Evolutionary conservation across 1,284 basidiomycete species (phyloP).

Genomic region (Pseudozyma tsukubaensis): DNA sequence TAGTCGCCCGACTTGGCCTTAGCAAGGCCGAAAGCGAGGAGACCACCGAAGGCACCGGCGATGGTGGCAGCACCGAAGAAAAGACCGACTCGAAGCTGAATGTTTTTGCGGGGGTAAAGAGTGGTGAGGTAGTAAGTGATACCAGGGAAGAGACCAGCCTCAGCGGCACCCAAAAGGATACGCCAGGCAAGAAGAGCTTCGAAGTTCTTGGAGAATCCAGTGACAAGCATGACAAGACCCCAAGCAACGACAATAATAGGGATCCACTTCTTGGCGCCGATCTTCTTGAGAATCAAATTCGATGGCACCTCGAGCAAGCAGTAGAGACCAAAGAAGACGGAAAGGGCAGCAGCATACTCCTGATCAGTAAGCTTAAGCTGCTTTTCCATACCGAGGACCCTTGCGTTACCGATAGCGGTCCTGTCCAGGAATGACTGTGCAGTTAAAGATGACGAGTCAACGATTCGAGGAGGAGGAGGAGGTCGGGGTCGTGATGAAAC

Average conservation of each 20-base stretch:
- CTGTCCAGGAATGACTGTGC: conserved; percentile 78
- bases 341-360: conserved; percentile 72
- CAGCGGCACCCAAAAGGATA: conserved; percentile 69
- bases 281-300: conserved; percentile 74
- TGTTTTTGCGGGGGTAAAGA: conserved; percentile 48
- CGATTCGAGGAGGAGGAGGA: too few species aligned
- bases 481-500: too few species aligned
- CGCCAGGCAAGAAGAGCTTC: conserved; percentile 68
- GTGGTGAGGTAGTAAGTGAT: conserved; percentile 51
- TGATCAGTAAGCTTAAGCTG: conserved; percentile 55
- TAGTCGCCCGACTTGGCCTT: conserved; percentile 57
- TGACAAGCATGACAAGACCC: conserved; percentile 70
- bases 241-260: conserved; percentile 63
- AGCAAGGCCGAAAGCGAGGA: conserved; percentile 53
- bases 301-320: conserved; percentile 78
- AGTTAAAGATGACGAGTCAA: neutral
- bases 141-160: conserved; percentile 56
- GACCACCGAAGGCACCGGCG: conserved; percentile 72
- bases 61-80: conserved; percentile 68
- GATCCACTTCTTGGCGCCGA: conserved; percentile 69
- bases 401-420: conserved; percentile 83
- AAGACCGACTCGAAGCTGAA: conserved; percentile 56
- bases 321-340: conserved; percentile 73
- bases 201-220: conserved; percentile 69
- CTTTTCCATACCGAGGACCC: conserved; percentile 70